Evolutionary conservation across 2,329 filamentous ascomycete species (phyloP).

Genomic region (Thelonectria discophora): DNA sequence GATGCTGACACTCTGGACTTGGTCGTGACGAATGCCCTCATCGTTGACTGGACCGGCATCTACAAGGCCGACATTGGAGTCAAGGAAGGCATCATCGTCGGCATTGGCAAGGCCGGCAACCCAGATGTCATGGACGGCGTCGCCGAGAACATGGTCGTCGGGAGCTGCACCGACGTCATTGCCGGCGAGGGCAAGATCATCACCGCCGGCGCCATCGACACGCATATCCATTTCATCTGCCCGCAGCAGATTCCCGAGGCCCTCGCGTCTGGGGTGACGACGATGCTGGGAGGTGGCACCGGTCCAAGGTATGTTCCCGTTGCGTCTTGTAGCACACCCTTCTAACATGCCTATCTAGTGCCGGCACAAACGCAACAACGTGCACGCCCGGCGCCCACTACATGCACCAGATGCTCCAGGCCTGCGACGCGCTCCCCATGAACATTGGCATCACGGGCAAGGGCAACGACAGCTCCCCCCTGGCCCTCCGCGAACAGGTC

Average conservation of each 20-base stretch:
- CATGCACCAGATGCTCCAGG: conserved; percentile 89
- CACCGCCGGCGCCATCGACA: conserved; percentile 88
- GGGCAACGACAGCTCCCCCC: conserved; percentile 81
- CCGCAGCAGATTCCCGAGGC: conserved; percentile 90
- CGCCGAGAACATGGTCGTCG: conserved; percentile 78
- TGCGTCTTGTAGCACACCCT: background rate
- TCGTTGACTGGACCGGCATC: conserved; percentile 91
- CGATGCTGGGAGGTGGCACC: conserved; percentile 88
- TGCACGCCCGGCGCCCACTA: conserved; percentile 88
- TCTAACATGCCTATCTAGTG: conserved; percentile 57
- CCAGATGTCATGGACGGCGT: conserved; percentile 97
- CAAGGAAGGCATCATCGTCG: conserved; percentile 85
- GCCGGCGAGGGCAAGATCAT: conserved; percentile 90
- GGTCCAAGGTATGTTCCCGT: conserved; percentile 74
- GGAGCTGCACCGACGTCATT: conserved; percentile 89
- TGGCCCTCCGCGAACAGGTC: conserved; percentile 80
- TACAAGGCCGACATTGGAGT: conserved; percentile 97
- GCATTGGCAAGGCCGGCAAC: conserved; percentile 93
- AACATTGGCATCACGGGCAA: conserved; percentile 94
- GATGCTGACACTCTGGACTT: conserved; percentile 81
- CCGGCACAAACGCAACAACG: conserved; percentile 90
- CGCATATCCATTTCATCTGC: conserved; percentile 94
- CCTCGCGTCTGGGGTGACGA: conserved; percentile 86
- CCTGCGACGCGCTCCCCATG: conserved; percentile 80
- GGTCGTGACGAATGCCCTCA: conserved; percentile 87